Conservation (phyloP, 2,329 filamentous ascomycete genomes). For the Plectosphaerella plurivora region DNA sequence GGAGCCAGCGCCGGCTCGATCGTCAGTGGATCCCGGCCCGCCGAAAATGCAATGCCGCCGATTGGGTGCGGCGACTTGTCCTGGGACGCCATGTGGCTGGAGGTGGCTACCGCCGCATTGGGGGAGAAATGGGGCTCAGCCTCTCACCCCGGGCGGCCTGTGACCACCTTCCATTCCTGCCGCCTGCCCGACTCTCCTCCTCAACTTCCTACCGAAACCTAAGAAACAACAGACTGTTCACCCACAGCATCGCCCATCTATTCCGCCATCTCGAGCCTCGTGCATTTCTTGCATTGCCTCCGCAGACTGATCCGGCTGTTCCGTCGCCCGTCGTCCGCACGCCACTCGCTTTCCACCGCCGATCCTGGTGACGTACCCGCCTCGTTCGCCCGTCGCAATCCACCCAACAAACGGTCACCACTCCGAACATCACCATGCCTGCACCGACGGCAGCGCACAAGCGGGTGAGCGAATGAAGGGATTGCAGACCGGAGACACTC, state of each 20-base stretch:
- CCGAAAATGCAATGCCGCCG: no score
- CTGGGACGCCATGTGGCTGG: no score
- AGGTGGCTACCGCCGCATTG: no score
- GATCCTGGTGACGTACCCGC: conserved; percentile 4
- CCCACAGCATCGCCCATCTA: not conserved
- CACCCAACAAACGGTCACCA: not conserved
- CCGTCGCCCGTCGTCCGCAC: not conserved
- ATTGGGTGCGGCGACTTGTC: no score
- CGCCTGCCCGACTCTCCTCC: not conserved
- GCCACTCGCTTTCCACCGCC: not conserved
- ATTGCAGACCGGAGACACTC: not conserved
- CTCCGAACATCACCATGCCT: conserved; percentile 44
- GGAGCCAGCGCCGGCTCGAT: not conserved
- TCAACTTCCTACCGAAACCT: not conserved
- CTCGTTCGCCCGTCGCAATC: not conserved
- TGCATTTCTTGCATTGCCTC: not conserved
- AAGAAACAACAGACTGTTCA: not conserved
- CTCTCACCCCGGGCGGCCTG: not conserved
- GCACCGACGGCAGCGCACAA: conserved; percentile 55
- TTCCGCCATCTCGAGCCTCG: not conserved
- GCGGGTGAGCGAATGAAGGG: conserved; percentile 43
- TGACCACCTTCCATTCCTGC: not conserved
- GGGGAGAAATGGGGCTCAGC: not conserved
- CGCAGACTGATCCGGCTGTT: not conserved
- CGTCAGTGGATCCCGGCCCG: not conserved